Evolutionary conservation across 495 filamentous ascomycete genomes (phyloP).

Genomic region (Penicillium crystallinum): DNA sequence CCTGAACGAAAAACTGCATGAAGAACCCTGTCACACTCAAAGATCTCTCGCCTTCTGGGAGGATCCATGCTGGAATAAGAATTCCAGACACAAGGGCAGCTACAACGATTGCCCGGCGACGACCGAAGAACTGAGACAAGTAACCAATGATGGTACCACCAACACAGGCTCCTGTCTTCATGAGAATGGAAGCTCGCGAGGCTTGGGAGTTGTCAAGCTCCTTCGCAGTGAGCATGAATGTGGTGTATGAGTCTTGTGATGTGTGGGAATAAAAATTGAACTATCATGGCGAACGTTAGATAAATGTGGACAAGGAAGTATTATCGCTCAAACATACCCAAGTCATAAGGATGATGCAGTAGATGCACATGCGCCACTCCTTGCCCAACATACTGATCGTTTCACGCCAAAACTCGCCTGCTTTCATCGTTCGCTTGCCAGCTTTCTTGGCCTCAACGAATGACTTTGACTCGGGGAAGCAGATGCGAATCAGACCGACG

Average conservation of each 20-base stretch:
- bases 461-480: constrained; percentile 66
- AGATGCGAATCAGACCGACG: constrained; percentile 57
- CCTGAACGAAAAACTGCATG: constrained; percentile 75
- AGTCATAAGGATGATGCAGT: constrained; percentile 67
- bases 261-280: constrained; percentile 61
- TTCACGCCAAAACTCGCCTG: constrained; percentile 55
- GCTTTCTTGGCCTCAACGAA: constrained; percentile 59
- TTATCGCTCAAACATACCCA: constrained; percentile 44
- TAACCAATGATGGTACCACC: constrained; percentile 71
- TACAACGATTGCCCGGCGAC: constrained; percentile 59
- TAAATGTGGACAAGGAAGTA: not conserved
- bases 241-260: constrained; percentile 71
- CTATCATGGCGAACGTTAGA: not conserved
- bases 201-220: constrained; percentile 54
- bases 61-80: constrained; percentile 68
- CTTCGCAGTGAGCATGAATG: constrained; percentile 66
- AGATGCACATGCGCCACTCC: constrained; percentile 68
- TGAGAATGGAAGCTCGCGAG: constrained; percentile 65
- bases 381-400: constrained; percentile 55
- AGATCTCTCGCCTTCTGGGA: constrained; percentile 50
- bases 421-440: constrained; percentile 41
- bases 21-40: constrained; percentile 67
- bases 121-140: constrained; percentile 64
- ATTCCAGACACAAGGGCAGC: constrained; percentile 50
- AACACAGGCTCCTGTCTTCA: constrained; percentile 68